phyloP scores from a whole-genome alignment of 2,329 filamentous ascomycete genomes.

The Cytospora leucostoma region DNA sequence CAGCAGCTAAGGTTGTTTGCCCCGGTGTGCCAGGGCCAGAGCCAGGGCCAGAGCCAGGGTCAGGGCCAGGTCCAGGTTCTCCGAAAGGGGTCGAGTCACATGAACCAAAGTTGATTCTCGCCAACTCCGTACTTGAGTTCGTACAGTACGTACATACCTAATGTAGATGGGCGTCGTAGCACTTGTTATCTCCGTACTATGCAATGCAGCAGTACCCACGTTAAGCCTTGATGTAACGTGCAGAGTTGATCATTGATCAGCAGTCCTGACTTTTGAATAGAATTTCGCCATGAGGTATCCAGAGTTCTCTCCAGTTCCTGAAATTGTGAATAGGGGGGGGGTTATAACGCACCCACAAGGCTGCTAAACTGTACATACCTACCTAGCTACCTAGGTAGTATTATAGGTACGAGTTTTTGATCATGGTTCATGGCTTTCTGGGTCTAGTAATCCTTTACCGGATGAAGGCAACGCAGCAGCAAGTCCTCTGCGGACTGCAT shows the following conservation, averaged over 20 bases:
- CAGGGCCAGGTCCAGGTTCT: slow-evolving; percentile 39
- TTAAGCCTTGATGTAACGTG: background rate
- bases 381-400: background rate
- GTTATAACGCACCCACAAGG: too few species aligned
- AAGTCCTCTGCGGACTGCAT: background rate
- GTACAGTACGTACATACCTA: background rate
- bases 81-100: slow-evolving; percentile 34
- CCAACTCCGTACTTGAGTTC: background rate
- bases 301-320: too few species aligned
- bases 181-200: background rate
- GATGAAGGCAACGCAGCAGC: background rate
- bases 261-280: background rate
- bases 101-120: slow-evolving; percentile 35
- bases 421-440: too few species aligned
- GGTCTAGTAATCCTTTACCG: too few species aligned
- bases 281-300: too few species aligned
- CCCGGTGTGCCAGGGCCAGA: background rate
- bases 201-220: background rate
- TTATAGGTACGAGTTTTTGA: background rate
- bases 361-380: too few species aligned
- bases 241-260: background rate
- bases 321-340: too few species aligned
- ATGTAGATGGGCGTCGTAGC: background rate
- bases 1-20: background rate
- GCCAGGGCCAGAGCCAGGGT: background rate